A percentile compares a stretch with the other conserved stretches of the same genome.
These are phyloP conservation scores for Schizonepeta tenuifolia DNA, from an alignment of 257 asterid species.

Conservation along the genomic window DNA sequence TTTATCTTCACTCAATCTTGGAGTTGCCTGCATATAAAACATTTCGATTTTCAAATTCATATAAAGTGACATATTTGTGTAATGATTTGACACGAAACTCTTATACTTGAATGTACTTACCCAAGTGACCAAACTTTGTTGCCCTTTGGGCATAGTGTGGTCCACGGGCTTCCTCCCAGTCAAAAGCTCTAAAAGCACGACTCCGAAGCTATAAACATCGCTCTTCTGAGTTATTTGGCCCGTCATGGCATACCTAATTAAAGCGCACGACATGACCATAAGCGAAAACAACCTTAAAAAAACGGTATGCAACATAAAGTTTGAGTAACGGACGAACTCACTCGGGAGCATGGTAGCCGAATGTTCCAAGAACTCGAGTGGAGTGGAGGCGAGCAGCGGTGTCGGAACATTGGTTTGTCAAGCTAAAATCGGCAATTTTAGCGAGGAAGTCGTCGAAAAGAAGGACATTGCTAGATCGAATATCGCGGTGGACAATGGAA, in stretches of 20 bases:
- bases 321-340: conserved; percentile 26
- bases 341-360: conserved; percentile 97
- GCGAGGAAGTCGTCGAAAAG: conserved; percentile 80
- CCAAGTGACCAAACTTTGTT: conserved; percentile 92
- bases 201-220: conserved; percentile 89
- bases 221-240: conserved; percentile 89
- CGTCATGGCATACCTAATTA: conserved; percentile 81
- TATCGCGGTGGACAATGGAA: conserved; percentile 81
- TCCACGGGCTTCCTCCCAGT: conserved; percentile 93
- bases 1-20: conserved; percentile 91
- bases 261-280: background rate
- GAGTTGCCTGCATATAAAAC: conserved; percentile 64
- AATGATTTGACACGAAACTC: too few species aligned
- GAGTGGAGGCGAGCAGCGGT: conserved; percentile 96
- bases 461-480: conserved; percentile 91
- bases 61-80: too few species aligned
- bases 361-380: conserved; percentile 88
- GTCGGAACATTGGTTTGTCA: conserved; percentile 86
- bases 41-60: background rate
- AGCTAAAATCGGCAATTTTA: conserved; percentile 80
- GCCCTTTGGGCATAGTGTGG: conserved; percentile 97
- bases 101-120: too few species aligned
- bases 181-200: conserved; percentile 74
- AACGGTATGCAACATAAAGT: background rate
- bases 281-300: too few species aligned